These are phyloP conservation scores for Rubia peregrina DNA, from an alignment of 305 asterid genomes.

Conservation along the genomic window DNA sequence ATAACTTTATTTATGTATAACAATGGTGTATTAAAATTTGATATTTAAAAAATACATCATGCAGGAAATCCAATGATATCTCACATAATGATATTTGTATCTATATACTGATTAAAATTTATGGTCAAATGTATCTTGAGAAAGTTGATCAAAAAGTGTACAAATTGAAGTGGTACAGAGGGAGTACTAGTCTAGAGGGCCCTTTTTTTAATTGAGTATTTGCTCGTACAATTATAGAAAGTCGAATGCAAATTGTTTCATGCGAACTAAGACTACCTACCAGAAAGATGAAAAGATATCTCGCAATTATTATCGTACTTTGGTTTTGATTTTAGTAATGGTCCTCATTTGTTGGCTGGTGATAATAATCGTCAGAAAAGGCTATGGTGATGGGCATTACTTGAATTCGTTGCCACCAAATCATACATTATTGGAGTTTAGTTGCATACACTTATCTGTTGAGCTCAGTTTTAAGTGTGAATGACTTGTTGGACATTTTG, in stretches of 20 bases:
- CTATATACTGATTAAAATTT: too few relatives aligned
- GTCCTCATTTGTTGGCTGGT: neutral
- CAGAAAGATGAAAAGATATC: neutral
- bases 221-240: neutral
- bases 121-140: too few relatives aligned
- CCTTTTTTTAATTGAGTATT: neutral
- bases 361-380: neutral
- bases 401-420: too few relatives aligned
- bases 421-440: neutral
- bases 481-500: neutral
- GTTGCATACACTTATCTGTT: neutral
- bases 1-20: too few relatives aligned
- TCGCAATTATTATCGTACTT: neutral
- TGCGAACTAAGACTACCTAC: neutral
- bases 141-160: too few relatives aligned
- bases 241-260: slow-evolving; percentile 1
- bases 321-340: neutral
- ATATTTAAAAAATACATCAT: too few relatives aligned
- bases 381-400: neutral
- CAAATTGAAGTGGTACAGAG: too few relatives aligned
- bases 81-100: too few relatives aligned
- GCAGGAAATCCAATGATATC: too few relatives aligned
- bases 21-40: too few relatives aligned
- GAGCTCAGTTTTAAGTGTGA: neutral
- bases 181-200: too few relatives aligned